These are phyloP conservation scores for Lachnellula subtilissima DNA, from an alignment of 2,329 filamentous ascomycete genomes.

Conservation along the genomic window DNA sequence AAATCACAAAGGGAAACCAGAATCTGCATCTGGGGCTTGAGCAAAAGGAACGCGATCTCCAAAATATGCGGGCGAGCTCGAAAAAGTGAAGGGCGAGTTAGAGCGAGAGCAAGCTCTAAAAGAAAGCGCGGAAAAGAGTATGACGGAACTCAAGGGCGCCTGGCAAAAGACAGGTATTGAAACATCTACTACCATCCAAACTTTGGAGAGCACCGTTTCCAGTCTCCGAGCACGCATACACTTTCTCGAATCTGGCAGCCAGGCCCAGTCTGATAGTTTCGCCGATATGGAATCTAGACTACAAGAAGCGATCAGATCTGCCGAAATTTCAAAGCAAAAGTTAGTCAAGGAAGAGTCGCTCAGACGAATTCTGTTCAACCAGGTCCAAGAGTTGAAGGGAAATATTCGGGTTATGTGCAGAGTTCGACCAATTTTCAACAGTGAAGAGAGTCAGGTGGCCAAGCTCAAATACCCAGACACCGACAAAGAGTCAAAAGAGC, in stretches of 20 bases:
- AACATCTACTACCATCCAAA: conserved; percentile 55
- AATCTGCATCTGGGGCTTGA: conserved; percentile 25
- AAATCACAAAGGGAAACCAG: conserved; percentile 43
- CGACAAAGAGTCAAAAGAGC: conserved; percentile 79
- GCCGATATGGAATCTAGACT: conserved; percentile 75
- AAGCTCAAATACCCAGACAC: conserved; percentile 74
- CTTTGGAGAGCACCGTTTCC: conserved; percentile 69
- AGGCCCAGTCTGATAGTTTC: conserved; percentile 83
- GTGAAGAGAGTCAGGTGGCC: conserved; percentile 60
- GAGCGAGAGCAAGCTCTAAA: conserved; percentile 56
- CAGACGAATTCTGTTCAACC: conserved; percentile 89
- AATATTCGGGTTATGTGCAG: conserved; percentile 98
- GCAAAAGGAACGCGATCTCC: conserved; percentile 49
- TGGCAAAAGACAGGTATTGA: conserved; percentile 48
- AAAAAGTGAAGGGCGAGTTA: conserved; percentile 45
- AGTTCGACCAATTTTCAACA: conserved; percentile 69
- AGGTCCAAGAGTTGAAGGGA: conserved; percentile 94
- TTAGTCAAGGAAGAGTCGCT: conserved; percentile 88
- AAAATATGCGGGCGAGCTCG: conserved; percentile 44
- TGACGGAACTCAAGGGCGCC: conserved; percentile 42
- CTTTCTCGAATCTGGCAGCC: conserved; percentile 84
- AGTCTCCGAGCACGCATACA: conserved; percentile 77
- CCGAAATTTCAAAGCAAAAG: conserved; percentile 70
- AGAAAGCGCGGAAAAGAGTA: conserved; percentile 36
- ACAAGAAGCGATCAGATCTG: conserved; percentile 68